Base-by-base conservation (phyloP, 805 yeast genomes). In the Tetrapisispora taiwanensis region DNA sequence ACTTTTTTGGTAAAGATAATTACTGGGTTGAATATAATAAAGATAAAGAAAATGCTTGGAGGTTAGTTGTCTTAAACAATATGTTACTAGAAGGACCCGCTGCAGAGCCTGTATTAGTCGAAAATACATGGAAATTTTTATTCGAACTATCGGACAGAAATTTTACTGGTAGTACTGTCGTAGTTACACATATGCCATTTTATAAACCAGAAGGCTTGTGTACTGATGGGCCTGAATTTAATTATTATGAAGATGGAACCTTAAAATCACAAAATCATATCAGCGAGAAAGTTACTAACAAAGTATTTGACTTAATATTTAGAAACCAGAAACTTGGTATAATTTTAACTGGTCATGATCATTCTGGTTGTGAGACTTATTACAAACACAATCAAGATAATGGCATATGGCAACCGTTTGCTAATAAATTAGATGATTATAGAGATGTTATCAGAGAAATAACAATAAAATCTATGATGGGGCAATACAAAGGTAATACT, bases 391-490 rank as follows among this genome's bases (percentile, higher is more conserved):
- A 72, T 41, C 48, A 50, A 8, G 58, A 59, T 1, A 56, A 58
- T 17, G 71, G 70, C 5, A 63, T 67, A 15, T 84, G 94, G 94
- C 55, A 59, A 3, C 52, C 55, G 3, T 47, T 57, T 7, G 58
- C 60, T 34, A 52, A 51, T 1, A 51, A 56, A 30, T 14, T 43
- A n/a, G 7, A 13, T n/a, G 36, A 36, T 18, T 41, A 48, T 12
- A 43, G 45, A 26, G 15, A 38, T 6, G 67, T 71, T 15, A 65
- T 87, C 13, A 71, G 78, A 45, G 97, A 90, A 63, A 68, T 84
- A 45, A 90, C 95, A 0, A 96, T 92, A 19, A 70, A 89, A 46
- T 78, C 96, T 15, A 84, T 90, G 79, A 92, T 92, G 97, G 98
- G 98, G 15, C 96, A 92, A 57, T 92, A 71, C 55, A 84, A 81